Evolutionary conservation across 495 filamentous ascomycete genomes (phyloP), one percentile per base, ranked within the genome.

Genomic region (Massariosphaeria phaeospora): DNA sequence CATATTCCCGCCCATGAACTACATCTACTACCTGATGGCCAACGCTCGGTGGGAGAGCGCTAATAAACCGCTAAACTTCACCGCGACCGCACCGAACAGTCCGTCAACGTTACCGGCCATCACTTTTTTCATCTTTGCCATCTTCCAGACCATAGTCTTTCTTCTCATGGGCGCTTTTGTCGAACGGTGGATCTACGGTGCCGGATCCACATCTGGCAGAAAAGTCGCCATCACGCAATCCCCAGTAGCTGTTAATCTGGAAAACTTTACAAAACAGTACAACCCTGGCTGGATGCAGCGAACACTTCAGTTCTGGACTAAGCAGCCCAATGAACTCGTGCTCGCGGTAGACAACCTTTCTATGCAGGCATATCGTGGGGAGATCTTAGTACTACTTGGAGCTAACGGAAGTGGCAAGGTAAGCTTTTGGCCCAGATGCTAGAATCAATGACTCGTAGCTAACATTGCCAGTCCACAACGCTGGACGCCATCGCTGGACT

Each of bases 331-430:
- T 11, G 9, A 77, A 75, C 76, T 77, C 2, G 88, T 94, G 0
- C 65, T 82, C 10, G 89, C 89, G 2, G 89, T 95, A 17, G 72
- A 87, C 48, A 64, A 77, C 34, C 70, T 95, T 18, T 78, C 78
- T 3, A 69, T 95, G 17, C 73, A 70, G 18, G 81, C 86, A 7
- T 70, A 78, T 15, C 79, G 82, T 49, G 89, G 89, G 0, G 82
- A 91, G 62, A 91, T 95, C 29, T 76, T 86, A 61, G 85, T 89
- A 2, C 72, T 95, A 1, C 75, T 95, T 1, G 88, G 89, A 15
- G 87, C 89, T 2, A 95, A 95, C 67, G 89, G 89, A 38, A 84
- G 80, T 49, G 89, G 89, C 43, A 95, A 95, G 67, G 38, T 40
- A n/a, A 40, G 38, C 13, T 20, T 2, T 25, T 34, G 20, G 46